These are phyloP conservation scores for Mucor velutinosus DNA, from an alignment of 371 early-diverging fungal genomes.

Conservation along the genomic window DNA sequence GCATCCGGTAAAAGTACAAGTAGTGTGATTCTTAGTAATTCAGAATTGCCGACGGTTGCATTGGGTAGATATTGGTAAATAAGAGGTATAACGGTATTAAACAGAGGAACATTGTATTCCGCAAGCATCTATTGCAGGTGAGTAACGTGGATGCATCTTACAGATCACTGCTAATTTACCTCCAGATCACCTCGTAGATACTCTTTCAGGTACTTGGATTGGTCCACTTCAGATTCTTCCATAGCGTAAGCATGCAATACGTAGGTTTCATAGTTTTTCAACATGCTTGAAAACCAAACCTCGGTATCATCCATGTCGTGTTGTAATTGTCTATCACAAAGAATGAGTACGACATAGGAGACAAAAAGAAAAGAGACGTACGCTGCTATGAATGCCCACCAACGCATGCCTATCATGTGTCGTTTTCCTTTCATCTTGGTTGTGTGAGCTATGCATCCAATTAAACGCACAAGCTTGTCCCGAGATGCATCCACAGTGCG, in stretches of 20 bases:
- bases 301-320: background rate
- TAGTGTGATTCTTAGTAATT: conserved; percentile 25
- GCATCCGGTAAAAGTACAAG: conserved; percentile 35
- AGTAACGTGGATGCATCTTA: background rate
- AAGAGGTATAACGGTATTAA: conserved; percentile 26
- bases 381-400: conserved; percentile 44
- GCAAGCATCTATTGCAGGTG: conserved; percentile 32
- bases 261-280: conserved; percentile 16
- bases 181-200: conserved; percentile 31
- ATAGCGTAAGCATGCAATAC: conserved; percentile 10
- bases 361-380: conserved; percentile 7
- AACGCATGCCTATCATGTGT: conserved; percentile 39
- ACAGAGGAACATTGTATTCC: conserved; percentile 22
- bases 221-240: conserved; percentile 7
- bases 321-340: background rate
- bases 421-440: conserved; percentile 19
- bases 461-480: conserved; percentile 29
- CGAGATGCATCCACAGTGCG: conserved; percentile 14
- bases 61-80: conserved; percentile 33
- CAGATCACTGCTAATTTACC: conserved; percentile 12
- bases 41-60: conserved; percentile 22
- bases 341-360: too few species aligned
- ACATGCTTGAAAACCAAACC: conserved; percentile 19
- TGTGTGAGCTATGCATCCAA: conserved; percentile 26
- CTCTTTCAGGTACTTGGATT: conserved; percentile 11